A percentile compares a stretch with the other conserved stretches of the same genome.
phyloP scores from a whole-genome alignment of 2,329 filamentous ascomycete species.

The Incumbomyces delicatus region DNA sequence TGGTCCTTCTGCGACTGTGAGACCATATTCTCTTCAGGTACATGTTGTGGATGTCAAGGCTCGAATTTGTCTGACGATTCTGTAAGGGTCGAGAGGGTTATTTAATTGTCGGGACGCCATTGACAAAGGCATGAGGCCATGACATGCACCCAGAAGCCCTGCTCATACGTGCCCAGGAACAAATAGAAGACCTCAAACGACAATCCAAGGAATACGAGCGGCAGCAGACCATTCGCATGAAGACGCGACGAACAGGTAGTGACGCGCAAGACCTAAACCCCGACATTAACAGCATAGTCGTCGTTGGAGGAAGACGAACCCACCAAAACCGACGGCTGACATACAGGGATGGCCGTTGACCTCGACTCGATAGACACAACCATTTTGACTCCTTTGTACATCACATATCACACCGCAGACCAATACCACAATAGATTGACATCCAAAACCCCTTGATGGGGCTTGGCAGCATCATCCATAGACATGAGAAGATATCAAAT shows the following conservation, averaged over 20 bases:
- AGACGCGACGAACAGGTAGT: constrained; percentile 8
- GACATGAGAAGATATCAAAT: too few relatives aligned
- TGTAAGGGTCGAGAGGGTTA: constrained; percentile 40
- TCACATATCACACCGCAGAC: not conserved
- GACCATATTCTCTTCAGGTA: constrained; percentile 41
- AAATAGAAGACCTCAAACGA: constrained; percentile 40
- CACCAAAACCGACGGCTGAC: constrained; percentile 10
- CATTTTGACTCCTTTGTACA: not conserved
- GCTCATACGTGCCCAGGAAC: constrained; percentile 27
- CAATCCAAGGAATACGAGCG: constrained; percentile 40
- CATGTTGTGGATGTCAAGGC: not conserved
- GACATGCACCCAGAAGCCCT: constrained; percentile 7
- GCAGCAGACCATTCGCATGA: constrained; percentile 38
- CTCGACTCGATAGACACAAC: not conserved
- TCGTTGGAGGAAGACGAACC: constrained; percentile 7
- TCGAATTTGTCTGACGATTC: constrained; percentile 1
- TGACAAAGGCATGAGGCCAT: constrained; percentile 33
- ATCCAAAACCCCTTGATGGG: too few relatives aligned
- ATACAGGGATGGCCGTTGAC: not conserved
- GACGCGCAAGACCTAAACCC: constrained; percentile 11
- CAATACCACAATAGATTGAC: not conserved
- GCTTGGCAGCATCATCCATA: too few relatives aligned
- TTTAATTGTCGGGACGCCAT: constrained; percentile 35
- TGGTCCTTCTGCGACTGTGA: constrained; percentile 36
- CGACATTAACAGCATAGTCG: constrained; percentile 20